Percentiles rank a stretch among this genome's conserved stretches.
These are phyloP conservation scores for Globisporangium acanthophoron DNA, from an alignment of 352 stramenopile genomes.

Conservation along the genomic window DNA sequence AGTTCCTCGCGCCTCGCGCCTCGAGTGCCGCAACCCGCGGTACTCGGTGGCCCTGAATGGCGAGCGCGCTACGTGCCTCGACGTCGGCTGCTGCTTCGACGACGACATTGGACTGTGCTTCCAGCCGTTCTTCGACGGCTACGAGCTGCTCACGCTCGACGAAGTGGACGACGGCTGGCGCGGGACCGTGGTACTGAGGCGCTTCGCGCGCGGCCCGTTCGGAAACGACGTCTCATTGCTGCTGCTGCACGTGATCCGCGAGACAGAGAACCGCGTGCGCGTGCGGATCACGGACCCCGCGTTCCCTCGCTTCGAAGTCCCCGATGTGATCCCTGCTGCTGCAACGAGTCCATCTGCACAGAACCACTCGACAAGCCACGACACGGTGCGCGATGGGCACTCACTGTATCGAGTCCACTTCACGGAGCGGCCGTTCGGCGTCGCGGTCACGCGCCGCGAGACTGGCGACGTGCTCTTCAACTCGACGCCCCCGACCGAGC, in stretches of 20 bases:
- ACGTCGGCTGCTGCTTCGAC: constrained; percentile 75
- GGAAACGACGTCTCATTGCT: constrained; percentile 69
- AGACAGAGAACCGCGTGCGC: constrained; percentile 39
- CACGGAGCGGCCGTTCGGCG: constrained; percentile 60
- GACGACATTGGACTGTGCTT: constrained; percentile 38
- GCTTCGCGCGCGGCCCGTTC: constrained; percentile 51
- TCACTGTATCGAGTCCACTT: constrained; percentile 51
- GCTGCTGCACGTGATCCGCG: constrained; percentile 52
- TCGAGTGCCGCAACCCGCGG: constrained; percentile 74
- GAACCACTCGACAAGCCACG: background rate
- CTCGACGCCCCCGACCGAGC: constrained; percentile 58
- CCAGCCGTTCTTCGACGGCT: constrained; percentile 62
- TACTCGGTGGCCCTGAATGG: constrained; percentile 32
- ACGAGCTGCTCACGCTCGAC: constrained; percentile 58
- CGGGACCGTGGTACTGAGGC: constrained; percentile 43
- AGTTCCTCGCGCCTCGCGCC: constrained; percentile 32
- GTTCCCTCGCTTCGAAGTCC: constrained; percentile 69
- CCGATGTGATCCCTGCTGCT: constrained; percentile 19
- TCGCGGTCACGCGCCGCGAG: constrained; percentile 52
- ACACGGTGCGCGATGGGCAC: constrained; percentile 1
- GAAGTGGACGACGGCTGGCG: constrained; percentile 48
- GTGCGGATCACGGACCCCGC: constrained; percentile 81
- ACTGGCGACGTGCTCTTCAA: constrained; percentile 78
- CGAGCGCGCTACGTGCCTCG: constrained; percentile 24
- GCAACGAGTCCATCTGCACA: background rate